Percentiles rank a stretch among this genome's conserved stretches.
phyloP scores from a whole-genome alignment of 306 rosid genomes.

The Begonia peltatifolia region DNA sequence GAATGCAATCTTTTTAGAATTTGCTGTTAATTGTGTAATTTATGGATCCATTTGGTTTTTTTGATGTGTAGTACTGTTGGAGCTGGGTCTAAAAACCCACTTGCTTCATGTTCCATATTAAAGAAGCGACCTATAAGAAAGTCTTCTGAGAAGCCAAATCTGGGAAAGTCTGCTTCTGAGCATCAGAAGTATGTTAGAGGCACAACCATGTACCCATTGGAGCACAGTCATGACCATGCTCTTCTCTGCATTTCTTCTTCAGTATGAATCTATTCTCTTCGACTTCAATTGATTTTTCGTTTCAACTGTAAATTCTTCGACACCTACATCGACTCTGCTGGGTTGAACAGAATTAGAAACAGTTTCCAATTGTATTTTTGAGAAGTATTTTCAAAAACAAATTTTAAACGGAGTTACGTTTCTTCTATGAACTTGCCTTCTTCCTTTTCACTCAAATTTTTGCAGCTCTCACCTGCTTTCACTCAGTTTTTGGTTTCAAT shows the following conservation, averaged over 20 bases:
- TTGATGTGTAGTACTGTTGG: conserved; percentile 54
- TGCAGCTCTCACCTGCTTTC: too few species aligned
- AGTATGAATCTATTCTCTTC: background rate
- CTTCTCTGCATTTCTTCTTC: conserved; percentile 35
- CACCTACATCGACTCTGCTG: too few species aligned
- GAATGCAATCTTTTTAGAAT: background rate
- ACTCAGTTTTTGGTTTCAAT: too few species aligned
- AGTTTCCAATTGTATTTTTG: too few species aligned
- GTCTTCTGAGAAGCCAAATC: conserved; percentile 21
- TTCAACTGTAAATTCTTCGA: too few species aligned
- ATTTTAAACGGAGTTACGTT: too few species aligned
- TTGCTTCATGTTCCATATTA: conserved; percentile 47
- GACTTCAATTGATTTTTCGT: too few species aligned
- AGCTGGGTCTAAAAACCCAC: conserved; percentile 64
- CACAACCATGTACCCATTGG: conserved; percentile 78
- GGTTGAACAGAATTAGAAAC: too few species aligned
- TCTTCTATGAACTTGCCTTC: too few species aligned
- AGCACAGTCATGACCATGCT: conserved; percentile 55
- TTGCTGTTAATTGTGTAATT: conserved; percentile 6
- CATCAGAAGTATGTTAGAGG: conserved; percentile 52
- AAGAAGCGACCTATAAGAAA: conserved; percentile 43
- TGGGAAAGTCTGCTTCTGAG: conserved; percentile 42
- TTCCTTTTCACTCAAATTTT: too few species aligned
- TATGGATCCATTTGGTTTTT: conserved; percentile 3
- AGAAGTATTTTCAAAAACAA: too few species aligned